Evolutionary conservation across 2,329 filamentous ascomycete genomes (phyloP).

Genomic region (Aureobasidium sp.): DNA sequence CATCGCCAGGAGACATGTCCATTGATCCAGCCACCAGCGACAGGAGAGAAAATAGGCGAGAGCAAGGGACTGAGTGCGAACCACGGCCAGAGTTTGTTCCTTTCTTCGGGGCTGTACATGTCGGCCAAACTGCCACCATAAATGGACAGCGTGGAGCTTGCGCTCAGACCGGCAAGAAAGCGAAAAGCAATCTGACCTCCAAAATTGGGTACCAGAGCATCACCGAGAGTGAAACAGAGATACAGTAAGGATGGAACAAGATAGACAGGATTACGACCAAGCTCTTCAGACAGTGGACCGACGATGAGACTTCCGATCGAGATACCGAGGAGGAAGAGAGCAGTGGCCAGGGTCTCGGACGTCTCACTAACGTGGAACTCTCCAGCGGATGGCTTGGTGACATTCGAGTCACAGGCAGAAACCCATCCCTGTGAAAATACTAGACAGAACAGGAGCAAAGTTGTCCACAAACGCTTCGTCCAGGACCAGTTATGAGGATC

Average conservation of each 20-base stretch:
- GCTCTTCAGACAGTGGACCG: constrained; percentile 3
- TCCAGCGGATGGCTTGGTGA: not conserved
- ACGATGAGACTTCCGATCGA: not conserved
- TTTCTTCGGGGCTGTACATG: constrained; percentile 15
- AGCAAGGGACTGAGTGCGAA: constrained; percentile 15
- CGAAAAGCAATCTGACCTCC: constrained; percentile 17
- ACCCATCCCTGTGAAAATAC: constrained; percentile 3
- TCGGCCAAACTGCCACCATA: constrained; percentile 19
- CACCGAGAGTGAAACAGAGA: constrained; percentile 9
- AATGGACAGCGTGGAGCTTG: constrained; percentile 16
- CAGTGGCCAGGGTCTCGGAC: constrained; percentile 1
- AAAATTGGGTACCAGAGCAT: constrained; percentile 16
- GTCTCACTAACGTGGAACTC: constrained; percentile 8
- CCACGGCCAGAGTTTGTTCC: constrained; percentile 14
- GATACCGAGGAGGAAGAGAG: constrained; percentile 3
- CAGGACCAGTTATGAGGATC: constrained; percentile 4
- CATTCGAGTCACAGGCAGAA: not conserved
- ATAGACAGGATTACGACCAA: constrained; percentile 11
- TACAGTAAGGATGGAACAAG: not conserved
- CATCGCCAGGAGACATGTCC: constrained; percentile 26
- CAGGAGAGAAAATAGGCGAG: constrained; percentile 18
- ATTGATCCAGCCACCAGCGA: constrained; percentile 19
- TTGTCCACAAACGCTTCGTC: not conserved
- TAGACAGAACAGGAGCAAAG: not conserved
- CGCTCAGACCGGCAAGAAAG: constrained; percentile 17